Evolutionary conservation across 805 yeast species (phyloP).

Genomic region (Kluyveromyces nonfermentans): DNA sequence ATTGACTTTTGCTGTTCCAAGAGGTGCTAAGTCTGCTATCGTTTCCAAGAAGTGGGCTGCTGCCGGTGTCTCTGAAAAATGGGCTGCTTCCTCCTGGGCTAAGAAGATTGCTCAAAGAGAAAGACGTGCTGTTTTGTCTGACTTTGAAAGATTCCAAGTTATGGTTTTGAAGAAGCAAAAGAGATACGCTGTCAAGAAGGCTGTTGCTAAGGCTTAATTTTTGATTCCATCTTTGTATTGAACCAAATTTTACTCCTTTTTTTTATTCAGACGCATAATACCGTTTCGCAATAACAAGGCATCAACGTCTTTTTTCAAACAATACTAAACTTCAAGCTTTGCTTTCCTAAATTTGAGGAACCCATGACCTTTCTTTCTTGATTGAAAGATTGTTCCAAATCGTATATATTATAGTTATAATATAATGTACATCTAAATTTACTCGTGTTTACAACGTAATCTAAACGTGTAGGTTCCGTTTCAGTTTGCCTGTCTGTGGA

Average conservation of each 20-base stretch:
- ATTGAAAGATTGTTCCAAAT: not conserved
- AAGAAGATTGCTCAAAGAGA: conserved; percentile 94
- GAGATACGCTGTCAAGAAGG: conserved; percentile 89
- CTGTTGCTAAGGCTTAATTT: conserved; percentile 87
- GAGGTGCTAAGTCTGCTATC: conserved; percentile 83
- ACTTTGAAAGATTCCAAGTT: conserved; percentile 99
- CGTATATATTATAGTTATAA: conserved; percentile 9
- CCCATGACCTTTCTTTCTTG: not conserved
- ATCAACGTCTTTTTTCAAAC: conserved; percentile 1
- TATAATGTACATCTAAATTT: conserved; percentile 12
- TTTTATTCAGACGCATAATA: not conserved
- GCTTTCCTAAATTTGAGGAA: not conserved
- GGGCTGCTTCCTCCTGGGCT: conserved; percentile 95
- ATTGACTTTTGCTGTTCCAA: conserved; percentile 80
- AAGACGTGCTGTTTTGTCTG: conserved; percentile 87
- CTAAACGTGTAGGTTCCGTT: not conserved
- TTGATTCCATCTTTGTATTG: not conserved
- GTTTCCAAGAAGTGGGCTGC: conserved; percentile 92
- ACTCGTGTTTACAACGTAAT: conserved; percentile 1
- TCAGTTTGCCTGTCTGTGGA: not conserved
- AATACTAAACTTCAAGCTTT: not conserved
- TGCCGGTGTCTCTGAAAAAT: conserved; percentile 78
- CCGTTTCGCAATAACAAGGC: not conserved
- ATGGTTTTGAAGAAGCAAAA: conserved; percentile 95
- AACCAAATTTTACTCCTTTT: not conserved